Evolutionary conservation across 805 yeast genomes (phyloP).

Genomic region (Myxozyma kluyveri): DNA sequence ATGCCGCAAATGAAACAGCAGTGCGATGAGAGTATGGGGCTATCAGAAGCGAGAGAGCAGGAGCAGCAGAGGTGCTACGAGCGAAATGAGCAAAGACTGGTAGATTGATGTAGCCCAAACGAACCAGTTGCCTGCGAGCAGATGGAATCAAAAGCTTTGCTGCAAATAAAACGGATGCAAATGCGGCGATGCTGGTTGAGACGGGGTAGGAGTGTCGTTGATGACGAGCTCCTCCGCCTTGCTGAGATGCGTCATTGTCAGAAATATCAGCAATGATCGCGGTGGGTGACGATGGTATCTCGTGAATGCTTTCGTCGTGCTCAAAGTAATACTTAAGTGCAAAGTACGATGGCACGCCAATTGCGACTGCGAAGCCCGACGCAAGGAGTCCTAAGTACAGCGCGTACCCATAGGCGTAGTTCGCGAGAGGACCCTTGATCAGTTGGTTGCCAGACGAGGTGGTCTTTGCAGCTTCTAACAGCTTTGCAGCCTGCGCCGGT

Average conservation of each 20-base stretch:
- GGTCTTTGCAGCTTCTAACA: too few species aligned
- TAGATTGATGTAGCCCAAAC: conserved; percentile 16
- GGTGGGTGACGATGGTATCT: neutral
- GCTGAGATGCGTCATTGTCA: neutral
- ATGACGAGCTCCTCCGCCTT: conserved; percentile 18
- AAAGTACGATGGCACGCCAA: conserved; percentile 4
- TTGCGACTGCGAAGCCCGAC: conserved; percentile 3
- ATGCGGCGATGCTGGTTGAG: conserved; percentile 11
- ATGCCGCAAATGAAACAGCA: conserved; percentile 6
- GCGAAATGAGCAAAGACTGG: conserved; percentile 1
- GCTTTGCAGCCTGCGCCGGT: neutral
- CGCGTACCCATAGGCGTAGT: conserved; percentile 9
- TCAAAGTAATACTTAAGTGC: conserved; percentile 2
- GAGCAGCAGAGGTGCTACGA: neutral
- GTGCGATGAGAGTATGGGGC: conserved; percentile 16
- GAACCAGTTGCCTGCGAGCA: conserved; percentile 8
- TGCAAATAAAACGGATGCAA: conserved; percentile 5
- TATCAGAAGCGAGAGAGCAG: conserved; percentile 6
- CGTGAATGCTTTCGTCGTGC: conserved; percentile 2
- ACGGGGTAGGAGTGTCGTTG: conserved; percentile 23
- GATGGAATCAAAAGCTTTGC: conserved; percentile 11
- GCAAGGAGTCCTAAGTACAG: conserved; percentile 14
- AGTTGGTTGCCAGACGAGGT: neutral
- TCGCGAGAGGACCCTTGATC: neutral
- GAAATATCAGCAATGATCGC: neutral